Percentiles rank a stretch among this genome's conserved stretches.
phyloP scores from a whole-genome alignment of 768 basidiomycete species.

The Tephrocybe sp. region DNA sequence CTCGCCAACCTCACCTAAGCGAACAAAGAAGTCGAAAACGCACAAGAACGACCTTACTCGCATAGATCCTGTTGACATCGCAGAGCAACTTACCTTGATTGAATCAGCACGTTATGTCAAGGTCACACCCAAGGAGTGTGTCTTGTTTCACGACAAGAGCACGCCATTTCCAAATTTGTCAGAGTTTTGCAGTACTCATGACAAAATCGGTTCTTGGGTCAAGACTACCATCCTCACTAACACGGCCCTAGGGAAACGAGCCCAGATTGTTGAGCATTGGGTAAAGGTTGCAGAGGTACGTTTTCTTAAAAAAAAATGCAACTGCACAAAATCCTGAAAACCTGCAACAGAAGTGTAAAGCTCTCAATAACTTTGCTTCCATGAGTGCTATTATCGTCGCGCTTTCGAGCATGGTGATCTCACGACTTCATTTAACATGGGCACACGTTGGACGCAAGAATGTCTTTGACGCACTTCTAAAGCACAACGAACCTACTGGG shows the following conservation, averaged over 20 bases:
- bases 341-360: constrained; percentile 53
- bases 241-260: constrained; percentile 49
- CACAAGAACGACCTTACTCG: constrained; percentile 61
- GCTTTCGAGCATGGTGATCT: constrained; percentile 56
- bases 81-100: constrained; percentile 77
- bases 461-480: constrained; percentile 47
- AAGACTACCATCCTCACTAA: constrained; percentile 56
- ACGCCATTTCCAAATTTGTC: constrained; percentile 38
- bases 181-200: constrained; percentile 59
- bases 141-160: constrained; percentile 53
- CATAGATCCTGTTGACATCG: constrained; percentile 66
- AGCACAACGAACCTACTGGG: constrained; percentile 56
- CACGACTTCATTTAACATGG: constrained; percentile 62
- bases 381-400: constrained; percentile 66
- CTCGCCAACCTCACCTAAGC: constrained; percentile 25
- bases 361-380: constrained; percentile 62
- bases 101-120: constrained; percentile 69
- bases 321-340: neutral
- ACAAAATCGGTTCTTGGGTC: constrained; percentile 66
- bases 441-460: constrained; percentile 54
- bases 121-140: constrained; percentile 72
- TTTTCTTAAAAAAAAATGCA: neutral
- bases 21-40: constrained; percentile 44
- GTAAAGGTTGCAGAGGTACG: constrained; percentile 73
- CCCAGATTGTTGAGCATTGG: constrained; percentile 68